Evolutionary conservation across 78 protist genomes (phyloP), one percentile per base, ranked within the genome.

Genomic region (Dictyostelium firmibasis): DNA sequence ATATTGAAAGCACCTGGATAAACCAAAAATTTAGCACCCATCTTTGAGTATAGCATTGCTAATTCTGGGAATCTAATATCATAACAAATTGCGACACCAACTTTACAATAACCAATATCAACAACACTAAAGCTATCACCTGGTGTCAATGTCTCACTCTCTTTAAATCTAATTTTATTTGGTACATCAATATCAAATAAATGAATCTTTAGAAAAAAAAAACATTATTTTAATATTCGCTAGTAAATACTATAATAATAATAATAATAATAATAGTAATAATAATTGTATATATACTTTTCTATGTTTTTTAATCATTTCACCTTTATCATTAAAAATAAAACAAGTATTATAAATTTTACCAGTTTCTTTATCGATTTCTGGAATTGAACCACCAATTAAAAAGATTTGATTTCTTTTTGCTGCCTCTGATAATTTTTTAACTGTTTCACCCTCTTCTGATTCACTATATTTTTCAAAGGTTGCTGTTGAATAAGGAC

Each of bases 1-100:
- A 98, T 96, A 97, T 99, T 99, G 98, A 99, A 99, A 2, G 99
- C 99, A 14, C 99, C 99, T 18, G 99, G 99, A 60, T 89, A 98
- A 50, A 97, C 81, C 5, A 99, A 67, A 67, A 98, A 25, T 23
- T 77, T 35, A 35, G 98, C 95, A 7, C 97, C 98, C 31, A 18
- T 43, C 31, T 62, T 83, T 8, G 77, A 76, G 20, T 86, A 81
- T 41, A 82, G 20, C 60, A 31, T 79, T 16, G 98, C 97, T 13
- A 98, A 74, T 70, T 98, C 98, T 0, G 99, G 98, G 88, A 98
- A 99, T 53, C 99, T 97, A 20, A 98, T 97, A 83, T 99, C 99
- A 84, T 98, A 99, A 91, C 99, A 99, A 36, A 99, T 98, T 7
- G 98, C 99, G 8, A 99, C 83, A 23, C 99, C 99, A 38, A 98